Base-by-base conservation (phyloP, 2,329 filamentous ascomycete genomes). In the Paecilomyces dactylethromorphus region DNA sequence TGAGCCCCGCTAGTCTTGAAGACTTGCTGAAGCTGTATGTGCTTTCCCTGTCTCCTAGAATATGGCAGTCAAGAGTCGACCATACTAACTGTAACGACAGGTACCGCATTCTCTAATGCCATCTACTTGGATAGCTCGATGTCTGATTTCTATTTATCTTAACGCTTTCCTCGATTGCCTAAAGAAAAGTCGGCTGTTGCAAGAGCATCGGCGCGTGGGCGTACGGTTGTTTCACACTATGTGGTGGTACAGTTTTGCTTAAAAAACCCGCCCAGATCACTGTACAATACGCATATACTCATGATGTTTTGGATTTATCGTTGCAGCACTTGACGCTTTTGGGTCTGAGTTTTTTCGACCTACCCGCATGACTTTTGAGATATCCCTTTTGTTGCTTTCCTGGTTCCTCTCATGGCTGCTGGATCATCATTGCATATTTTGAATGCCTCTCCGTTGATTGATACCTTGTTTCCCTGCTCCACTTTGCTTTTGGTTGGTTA, bases 11-110 rank as follows among this genome's bases (percentile, higher is more conserved):
- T 52, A 84, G 78, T 58, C 71, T 88, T 50, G 85, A 87, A 69
- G 78, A 79, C 57, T 71, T 83, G 35, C 74, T 88, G 67, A 81
- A 82, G 72, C 76, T 78, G 82, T 84, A 76, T 59, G 79, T 77
- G 54, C 52, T 54, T 53, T 21, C 50, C 18, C 15, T 2, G 1
- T 22, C 12, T 56, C 32, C 32, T 56, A 12, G 22, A 15, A 18
- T 15, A 39, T 18, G 5, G 13, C 13, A n/a, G 18, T 10, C 18
- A 53, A 26, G 5, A 5, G 24, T 26, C 24, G 5, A 26, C 3
- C 55, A 64, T 54, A 64, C 57, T 50, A 15, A 53, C 33, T 49
- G 24, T 31, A n/a, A n/a, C 8, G 5, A 22, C 22, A 26, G 21
- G n/a, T 33, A 22, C 33, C 57, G 39, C 15, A 39, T 29, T 35